phyloP scores from a whole-genome alignment of 2,329 filamentous ascomycete species.

The Fusarium circinatum region DNA sequence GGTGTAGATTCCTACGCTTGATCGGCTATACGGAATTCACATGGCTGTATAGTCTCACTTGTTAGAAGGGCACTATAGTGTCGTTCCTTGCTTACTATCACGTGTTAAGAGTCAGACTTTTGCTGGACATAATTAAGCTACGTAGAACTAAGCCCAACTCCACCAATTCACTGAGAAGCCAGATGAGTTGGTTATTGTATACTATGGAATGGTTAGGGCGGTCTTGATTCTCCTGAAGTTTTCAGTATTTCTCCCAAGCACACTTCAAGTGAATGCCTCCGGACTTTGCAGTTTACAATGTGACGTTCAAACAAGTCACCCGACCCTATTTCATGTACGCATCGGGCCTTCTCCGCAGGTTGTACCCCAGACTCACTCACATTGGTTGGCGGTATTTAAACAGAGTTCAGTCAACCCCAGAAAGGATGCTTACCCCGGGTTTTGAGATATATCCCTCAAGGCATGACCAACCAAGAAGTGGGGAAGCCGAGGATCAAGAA shows the following conservation, averaged over 20 bases:
- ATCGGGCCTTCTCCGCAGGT: neutral
- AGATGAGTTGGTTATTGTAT: accelerated
- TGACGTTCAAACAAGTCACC: neutral
- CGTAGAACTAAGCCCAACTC: accelerated
- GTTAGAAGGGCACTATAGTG: neutral
- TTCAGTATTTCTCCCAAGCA: neutral
- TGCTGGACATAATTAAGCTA: neutral
- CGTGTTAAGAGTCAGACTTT: too few relatives aligned
- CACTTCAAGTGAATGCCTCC: neutral
- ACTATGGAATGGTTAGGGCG: accelerated
- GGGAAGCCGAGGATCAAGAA: neutral
- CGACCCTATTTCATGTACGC: neutral
- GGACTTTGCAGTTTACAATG: accelerated
- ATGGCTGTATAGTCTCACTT: neutral
- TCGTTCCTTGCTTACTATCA: neutral
- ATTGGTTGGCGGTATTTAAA: neutral
- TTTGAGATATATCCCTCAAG: neutral
- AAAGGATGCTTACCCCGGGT: neutral
- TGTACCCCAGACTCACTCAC: too few relatives aligned
- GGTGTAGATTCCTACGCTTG: neutral
- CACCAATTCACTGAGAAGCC: accelerated
- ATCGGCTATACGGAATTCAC: neutral
- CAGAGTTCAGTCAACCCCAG: neutral
- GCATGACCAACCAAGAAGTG: neutral
- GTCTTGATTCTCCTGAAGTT: too few relatives aligned